Evolutionary conservation across 1,139 yeast genomes (phyloP).

Genomic region (Casaregolazyma suthepensis): DNA sequence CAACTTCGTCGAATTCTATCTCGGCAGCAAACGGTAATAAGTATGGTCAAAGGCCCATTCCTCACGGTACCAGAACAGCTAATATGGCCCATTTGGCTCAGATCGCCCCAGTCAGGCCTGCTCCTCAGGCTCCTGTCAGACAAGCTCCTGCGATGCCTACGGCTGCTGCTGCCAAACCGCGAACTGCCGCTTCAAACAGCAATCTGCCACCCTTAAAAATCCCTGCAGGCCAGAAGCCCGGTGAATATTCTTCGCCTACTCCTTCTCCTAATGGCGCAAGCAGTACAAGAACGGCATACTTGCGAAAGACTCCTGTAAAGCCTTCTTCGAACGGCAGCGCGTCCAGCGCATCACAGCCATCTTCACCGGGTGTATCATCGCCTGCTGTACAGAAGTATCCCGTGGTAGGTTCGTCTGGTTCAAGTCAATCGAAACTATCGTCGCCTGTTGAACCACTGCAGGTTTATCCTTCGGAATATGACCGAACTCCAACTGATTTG

Average conservation of each 20-base stretch:
- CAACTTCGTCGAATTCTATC: slow-evolving; percentile 10
- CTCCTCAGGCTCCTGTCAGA: slow-evolving; percentile 21
- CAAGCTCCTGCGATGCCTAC: slow-evolving; percentile 1
- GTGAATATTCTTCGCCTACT: slow-evolving; percentile 1
- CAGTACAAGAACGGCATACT: slow-evolving; percentile 3
- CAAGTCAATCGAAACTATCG: background rate
- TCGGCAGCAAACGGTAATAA: slow-evolving; percentile 7
- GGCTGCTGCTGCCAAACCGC: background rate
- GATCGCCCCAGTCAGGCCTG: slow-evolving; percentile 28
- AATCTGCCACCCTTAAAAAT: slow-evolving; percentile 2
- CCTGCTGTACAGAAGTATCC: slow-evolving; percentile 5
- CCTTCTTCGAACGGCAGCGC: background rate
- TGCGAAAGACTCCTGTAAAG: slow-evolving; percentile 6
- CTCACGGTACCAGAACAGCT: slow-evolving; percentile 21
- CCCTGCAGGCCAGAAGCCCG: background rate
- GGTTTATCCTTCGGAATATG: slow-evolving; percentile 8
- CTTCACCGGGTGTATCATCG: background rate
- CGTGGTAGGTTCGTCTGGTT: slow-evolving; percentile 8
- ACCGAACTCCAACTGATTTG: slow-evolving; percentile 1
- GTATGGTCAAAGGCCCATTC: background rate
- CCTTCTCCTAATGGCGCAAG: slow-evolving; percentile 7
- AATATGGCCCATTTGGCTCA: slow-evolving; percentile 25
- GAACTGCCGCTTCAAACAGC: background rate
- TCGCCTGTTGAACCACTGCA: slow-evolving; percentile 12
- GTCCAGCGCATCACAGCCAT: background rate